phyloP scores from a whole-genome alignment of 2,329 filamentous ascomycete genomes.

The Fusarium musae region DNA sequence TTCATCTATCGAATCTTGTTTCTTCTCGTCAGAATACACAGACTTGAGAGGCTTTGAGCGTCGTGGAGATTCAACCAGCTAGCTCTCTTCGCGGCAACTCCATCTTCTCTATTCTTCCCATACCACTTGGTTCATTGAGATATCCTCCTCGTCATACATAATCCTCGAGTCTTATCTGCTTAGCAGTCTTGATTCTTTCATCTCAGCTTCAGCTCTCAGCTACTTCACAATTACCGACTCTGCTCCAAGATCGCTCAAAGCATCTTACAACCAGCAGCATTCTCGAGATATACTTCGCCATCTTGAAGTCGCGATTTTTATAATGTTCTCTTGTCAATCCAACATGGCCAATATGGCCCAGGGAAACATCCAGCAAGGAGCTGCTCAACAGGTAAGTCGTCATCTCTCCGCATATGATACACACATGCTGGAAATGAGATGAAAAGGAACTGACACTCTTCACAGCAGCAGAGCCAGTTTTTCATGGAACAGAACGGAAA shows the following conservation, averaged over 20 bases:
- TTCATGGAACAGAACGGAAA: neutral
- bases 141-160: neutral
- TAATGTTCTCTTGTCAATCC: constrained; percentile 8
- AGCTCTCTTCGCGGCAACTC: neutral
- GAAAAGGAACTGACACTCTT: constrained; percentile 10
- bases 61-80: neutral
- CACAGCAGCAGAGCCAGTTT: neutral
- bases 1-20: neutral
- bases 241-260: constrained; percentile 7
- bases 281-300: neutral
- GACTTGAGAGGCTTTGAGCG: neutral
- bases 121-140: neutral
- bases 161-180: neutral
- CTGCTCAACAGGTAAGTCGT: constrained; percentile 4
- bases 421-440: neutral
- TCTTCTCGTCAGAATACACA: neutral
- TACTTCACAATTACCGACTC: neutral
- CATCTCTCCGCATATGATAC: neutral
- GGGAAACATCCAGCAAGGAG: neutral
- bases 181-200: constrained; percentile 3
- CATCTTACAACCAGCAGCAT: neutral
- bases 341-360: neutral
- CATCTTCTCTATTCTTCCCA: neutral
- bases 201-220: neutral
- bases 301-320: neutral